Evolutionary conservation across 306 rosid species (phyloP), one percentile per base, ranked within the genome.

Genomic region (Geum urbanum): DNA sequence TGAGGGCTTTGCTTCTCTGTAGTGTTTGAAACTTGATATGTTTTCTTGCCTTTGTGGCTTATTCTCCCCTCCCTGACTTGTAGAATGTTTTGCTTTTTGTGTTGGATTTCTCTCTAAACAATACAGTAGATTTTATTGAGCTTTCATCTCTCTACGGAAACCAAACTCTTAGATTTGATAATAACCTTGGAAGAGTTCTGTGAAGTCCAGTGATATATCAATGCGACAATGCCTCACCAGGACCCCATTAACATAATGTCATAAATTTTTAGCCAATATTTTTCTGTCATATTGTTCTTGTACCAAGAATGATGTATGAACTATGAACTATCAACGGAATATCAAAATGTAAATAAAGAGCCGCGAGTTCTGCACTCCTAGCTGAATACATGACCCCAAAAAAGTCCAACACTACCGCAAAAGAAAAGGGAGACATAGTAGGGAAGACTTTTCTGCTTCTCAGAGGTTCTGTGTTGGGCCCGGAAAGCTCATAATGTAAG

Each of bases 1-100:
- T 83, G 49, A 83, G 88, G 80, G 90, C 82, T 18, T 70, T 22
- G 49, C 15, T n/a, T 53, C 2, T 16, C 9, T 18, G 68, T 50
- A n/a, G 13, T 50, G 22, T 64, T 40, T 18, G 18, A 16, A 69
- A 53, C 64, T 70, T 19, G 39, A 22, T 58, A 19, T 63, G 55
- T 55, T 45, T 6, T 7, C 51, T 27, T 24, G 2, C 18, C 43
- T 2, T 58, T 27, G 27, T 12, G 43, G 43, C 32, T 32, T 6
- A 32, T 27, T n/a, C 3, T 41, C 63, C 41, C 43, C 63, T 27
- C 63, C 43, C 37, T 27, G 16, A 58, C 14, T 19, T 41, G 32
- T 18, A 27, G 41, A 27, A 58, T 18, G 14, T 24, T 27, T 27
- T 58, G 43, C 7, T 58, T 58, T 39, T 16, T 16, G 47, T 16